Conservation (phyloP, 1,284 basidiomycete genomes). For the Athelia sp. region DNA sequence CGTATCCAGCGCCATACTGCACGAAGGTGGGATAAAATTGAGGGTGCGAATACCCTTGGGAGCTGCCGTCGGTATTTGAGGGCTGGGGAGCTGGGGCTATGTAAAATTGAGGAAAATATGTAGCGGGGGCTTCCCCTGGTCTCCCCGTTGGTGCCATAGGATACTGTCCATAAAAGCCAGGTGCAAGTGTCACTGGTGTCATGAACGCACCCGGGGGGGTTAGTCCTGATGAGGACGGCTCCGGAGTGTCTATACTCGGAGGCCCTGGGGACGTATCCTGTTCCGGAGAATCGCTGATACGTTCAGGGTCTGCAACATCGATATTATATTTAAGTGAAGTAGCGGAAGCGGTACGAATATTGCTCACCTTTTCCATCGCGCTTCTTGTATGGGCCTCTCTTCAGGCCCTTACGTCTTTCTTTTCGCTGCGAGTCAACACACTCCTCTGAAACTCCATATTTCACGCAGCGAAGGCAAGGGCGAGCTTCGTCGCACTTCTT, state of each 20-base stretch:
- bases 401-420: slow-evolving; percentile 81
- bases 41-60: slow-evolving; percentile 34
- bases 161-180: slow-evolving; percentile 46
- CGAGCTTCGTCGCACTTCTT: slow-evolving; percentile 88
- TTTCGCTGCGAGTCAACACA: slow-evolving; percentile 81
- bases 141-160: slow-evolving; percentile 24
- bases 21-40: slow-evolving; percentile 49
- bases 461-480: slow-evolving; percentile 82
- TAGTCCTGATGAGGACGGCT: slow-evolving; percentile 34
- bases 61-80: slow-evolving; percentile 39
- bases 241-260: slow-evolving; percentile 35
- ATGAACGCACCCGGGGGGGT: slow-evolving; percentile 33
- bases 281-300: slow-evolving; percentile 51
- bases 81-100: slow-evolving; percentile 35
- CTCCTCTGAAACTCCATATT: slow-evolving; percentile 76
- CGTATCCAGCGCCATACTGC: slow-evolving; percentile 42
- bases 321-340: slow-evolving; percentile 24
- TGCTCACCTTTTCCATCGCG: slow-evolving; percentile 76
- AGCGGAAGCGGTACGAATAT: slow-evolving; percentile 9
- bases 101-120: slow-evolving; percentile 44
- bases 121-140: slow-evolving; percentile 36
- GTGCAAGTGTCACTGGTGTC: slow-evolving; percentile 25
- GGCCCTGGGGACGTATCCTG: slow-evolving; percentile 41
- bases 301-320: slow-evolving; percentile 34
- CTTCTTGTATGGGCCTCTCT: slow-evolving; percentile 91